A percentile compares a stretch with the other conserved stretches of the same genome.
Conservation (phyloP, 2,329 filamentous ascomycete genomes). For the Colletotrichum endophyticum region DNA sequence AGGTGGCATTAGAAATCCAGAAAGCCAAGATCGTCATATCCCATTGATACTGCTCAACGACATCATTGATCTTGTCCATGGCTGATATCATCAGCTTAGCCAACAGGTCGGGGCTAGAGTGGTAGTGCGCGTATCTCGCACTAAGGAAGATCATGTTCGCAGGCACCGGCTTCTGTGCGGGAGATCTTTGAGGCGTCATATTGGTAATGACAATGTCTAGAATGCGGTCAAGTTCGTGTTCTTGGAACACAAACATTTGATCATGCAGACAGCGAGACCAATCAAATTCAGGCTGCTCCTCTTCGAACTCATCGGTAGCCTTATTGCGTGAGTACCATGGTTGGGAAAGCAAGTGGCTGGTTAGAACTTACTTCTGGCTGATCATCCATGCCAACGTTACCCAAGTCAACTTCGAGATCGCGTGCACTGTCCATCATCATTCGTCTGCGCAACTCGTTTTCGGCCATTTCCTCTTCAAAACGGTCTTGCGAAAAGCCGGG, state of each 20-base stretch:
- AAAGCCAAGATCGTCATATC: conserved; percentile 99
- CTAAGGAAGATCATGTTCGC: conserved; percentile 97
- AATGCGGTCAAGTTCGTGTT: conserved; percentile 88
- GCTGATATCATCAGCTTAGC: conserved; percentile 81
- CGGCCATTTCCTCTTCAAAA: conserved; percentile 96
- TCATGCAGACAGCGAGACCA: conserved; percentile 95
- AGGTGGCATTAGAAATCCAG: conserved; percentile 96
- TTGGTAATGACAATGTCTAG: conserved; percentile 96
- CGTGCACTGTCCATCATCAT: conserved; percentile 99
- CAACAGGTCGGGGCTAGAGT: conserved; percentile 85
- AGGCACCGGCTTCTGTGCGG: conserved; percentile 96
- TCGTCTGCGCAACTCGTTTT: conserved; percentile 91
- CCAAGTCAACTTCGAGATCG: conserved; percentile 94
- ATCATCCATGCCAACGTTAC: conserved; percentile 94
- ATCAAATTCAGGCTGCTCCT: conserved; percentile 92
- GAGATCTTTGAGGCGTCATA: conserved; percentile 95
- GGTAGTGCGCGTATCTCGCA: conserved; percentile 95
- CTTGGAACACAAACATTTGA: conserved; percentile 99
- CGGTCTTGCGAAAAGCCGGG: conserved; percentile 89
- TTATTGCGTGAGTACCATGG: conserved; percentile 26
- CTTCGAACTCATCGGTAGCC: conserved; percentile 73
- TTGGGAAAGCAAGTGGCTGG: background rate
- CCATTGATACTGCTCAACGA: conserved; percentile 96
- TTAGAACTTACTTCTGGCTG: conserved; percentile 76
- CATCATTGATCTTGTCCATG: conserved; percentile 95